Conservation (phyloP, 352 stramenopile genomes). For the Detonula confervacea region DNA sequence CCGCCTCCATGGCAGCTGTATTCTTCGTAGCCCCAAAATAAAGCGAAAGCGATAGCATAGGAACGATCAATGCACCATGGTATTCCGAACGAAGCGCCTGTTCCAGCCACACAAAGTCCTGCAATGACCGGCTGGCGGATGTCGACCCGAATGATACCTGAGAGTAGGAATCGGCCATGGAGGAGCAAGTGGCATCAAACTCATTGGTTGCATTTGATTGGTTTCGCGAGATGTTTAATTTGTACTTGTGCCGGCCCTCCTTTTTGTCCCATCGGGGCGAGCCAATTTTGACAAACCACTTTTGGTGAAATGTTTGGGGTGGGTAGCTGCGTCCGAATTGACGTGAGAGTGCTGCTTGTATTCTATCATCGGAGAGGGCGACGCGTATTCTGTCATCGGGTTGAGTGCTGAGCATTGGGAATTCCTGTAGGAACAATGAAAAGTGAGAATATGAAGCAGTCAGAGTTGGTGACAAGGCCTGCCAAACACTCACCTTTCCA, state of each 20-base stretch:
- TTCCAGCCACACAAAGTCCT: conserved; percentile 83
- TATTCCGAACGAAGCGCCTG: conserved; percentile 62
- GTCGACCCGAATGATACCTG: conserved; percentile 51
- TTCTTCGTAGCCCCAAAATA: conserved; percentile 27
- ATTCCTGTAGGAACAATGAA: no score
- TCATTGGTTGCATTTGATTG: not conserved
- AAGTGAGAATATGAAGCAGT: no score
- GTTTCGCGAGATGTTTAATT: conserved; percentile 37
- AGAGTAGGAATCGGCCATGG: conserved; percentile 2
- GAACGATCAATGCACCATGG: no score
- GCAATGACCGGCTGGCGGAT: conserved; percentile 59
- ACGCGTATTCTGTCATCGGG: no score
- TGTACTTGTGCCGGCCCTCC: conserved; percentile 44
- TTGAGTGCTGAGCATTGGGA: conserved; percentile 45
- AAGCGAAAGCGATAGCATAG: conserved; percentile 64
- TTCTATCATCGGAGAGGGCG: no score
- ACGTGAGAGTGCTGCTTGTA: conserved; percentile 9
- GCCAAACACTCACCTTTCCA: conserved; percentile 33
- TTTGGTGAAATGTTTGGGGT: conserved; percentile 24
- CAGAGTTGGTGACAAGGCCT: no score
- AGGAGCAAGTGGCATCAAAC: no score
- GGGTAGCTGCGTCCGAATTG: no score
- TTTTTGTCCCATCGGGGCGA: conserved; percentile 39
- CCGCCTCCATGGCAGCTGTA: not conserved
- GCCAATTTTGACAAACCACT: conserved; percentile 35